Conservation (phyloP, 148 eudicot species). For the Chenopodium album region DNA sequence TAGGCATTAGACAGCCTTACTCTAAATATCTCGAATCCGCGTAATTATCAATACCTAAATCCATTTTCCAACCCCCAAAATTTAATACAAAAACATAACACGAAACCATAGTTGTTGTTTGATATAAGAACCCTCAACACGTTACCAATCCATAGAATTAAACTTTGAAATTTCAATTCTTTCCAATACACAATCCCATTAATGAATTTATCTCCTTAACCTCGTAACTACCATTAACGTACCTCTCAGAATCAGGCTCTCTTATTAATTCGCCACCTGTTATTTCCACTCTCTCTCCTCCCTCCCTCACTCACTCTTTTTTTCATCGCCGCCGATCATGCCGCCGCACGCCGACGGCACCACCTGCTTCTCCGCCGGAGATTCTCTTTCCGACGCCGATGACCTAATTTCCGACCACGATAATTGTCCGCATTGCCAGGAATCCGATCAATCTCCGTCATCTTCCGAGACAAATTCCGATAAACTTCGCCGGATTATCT, state of each 20-base stretch:
- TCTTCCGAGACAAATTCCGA: slow-evolving; percentile 63
- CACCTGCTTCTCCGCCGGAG: neutral
- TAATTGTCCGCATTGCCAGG: slow-evolving; percentile 46
- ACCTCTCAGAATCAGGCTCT: too few species aligned
- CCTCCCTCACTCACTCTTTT: neutral
- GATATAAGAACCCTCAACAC: neutral
- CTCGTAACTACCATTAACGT: neutral
- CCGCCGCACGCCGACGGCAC: slow-evolving; percentile 10
- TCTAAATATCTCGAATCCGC: too few species aligned
- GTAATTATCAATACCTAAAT: too few species aligned
- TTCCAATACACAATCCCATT: too few species aligned
- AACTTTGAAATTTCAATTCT: too few species aligned
- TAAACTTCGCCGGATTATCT: slow-evolving; percentile 45
- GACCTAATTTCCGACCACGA: neutral
- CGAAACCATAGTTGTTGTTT: neutral
- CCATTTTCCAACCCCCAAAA: too few species aligned
- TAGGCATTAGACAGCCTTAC: too few species aligned
- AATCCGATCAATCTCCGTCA: slow-evolving; percentile 39
- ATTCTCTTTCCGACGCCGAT: neutral
- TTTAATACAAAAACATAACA: neutral
- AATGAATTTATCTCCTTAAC: neutral
- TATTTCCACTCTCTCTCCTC: neutral
- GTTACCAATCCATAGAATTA: neutral
- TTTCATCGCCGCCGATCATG: neutral
- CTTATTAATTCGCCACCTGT: neutral